A percentile compares a stretch with the other conserved stretches of the same genome.
These are phyloP conservation scores for Nakazawaea wickerhamii DNA, from an alignment of 805 yeast genomes.

Conservation along the genomic window DNA sequence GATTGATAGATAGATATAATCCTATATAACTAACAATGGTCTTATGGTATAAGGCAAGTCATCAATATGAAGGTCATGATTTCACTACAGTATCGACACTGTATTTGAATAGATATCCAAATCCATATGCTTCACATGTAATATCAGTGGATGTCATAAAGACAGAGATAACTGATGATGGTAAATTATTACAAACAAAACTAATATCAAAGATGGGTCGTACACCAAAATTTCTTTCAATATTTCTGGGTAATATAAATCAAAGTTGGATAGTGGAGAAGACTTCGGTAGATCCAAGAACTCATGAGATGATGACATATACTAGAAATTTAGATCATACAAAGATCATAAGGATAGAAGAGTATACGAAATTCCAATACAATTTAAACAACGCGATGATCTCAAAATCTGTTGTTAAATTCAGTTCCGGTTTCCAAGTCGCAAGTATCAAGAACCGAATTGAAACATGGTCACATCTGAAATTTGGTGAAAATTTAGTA, in stretches of 20 bases:
- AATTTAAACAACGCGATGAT: constrained; percentile 21
- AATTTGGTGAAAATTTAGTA: constrained; percentile 61
- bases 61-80: constrained; percentile 50
- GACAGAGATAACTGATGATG: constrained; percentile 50
- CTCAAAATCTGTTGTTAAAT: constrained; percentile 50
- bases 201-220: constrained; percentile 75
- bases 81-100: constrained; percentile 74
- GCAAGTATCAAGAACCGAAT: constrained; percentile 65
- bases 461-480: constrained; percentile 74
- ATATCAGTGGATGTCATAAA: constrained; percentile 75
- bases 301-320: constrained; percentile 55
- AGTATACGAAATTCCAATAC: constrained; percentile 52
- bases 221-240: constrained; percentile 73
- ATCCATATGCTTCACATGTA: constrained; percentile 84
- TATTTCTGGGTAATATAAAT: constrained; percentile 63
- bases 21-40: too few species aligned
- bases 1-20: too few species aligned
- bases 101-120: constrained; percentile 66
- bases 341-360: constrained; percentile 72
- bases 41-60: constrained; percentile 50
- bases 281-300: constrained; percentile 61
- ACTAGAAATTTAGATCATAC: constrained; percentile 83
- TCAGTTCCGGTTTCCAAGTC: constrained; percentile 61
- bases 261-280: constrained; percentile 81
- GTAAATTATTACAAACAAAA: constrained; percentile 66